Conservation (phyloP, 2,329 filamentous ascomycete species). For the Grosmannia huntii region DNA sequence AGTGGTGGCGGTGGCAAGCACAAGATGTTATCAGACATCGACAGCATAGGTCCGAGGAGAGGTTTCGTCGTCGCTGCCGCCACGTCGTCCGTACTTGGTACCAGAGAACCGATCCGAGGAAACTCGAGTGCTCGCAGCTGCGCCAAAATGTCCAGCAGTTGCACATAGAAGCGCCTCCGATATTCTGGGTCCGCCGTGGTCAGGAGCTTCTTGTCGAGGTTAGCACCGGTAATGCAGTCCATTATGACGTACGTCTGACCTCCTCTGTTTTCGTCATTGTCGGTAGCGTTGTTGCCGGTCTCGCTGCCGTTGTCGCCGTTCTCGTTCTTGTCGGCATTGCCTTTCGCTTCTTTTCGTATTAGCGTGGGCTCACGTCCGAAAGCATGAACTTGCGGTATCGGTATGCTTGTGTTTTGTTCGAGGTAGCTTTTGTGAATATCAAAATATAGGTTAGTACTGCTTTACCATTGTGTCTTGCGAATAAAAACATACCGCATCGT, state of each 20-base stretch:
- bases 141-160: too few species aligned
- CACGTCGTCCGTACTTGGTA: slow-evolving; percentile 6
- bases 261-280: background rate
- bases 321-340: background rate
- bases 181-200: slow-evolving; percentile 1
- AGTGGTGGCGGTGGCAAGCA: background rate
- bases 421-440: slow-evolving; percentile 7
- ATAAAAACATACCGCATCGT: background rate
- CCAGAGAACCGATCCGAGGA: too few species aligned
- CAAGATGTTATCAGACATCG: slow-evolving; percentile 6
- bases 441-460: background rate
- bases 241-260: slow-evolving; percentile 14
- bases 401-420: slow-evolving; percentile 13
- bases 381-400: slow-evolving; percentile 13
- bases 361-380: slow-evolving; percentile 11
- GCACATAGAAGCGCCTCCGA: too few species aligned
- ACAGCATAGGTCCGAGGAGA: slow-evolving; percentile 10
- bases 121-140: too few species aligned
- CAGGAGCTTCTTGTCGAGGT: slow-evolving; percentile 9
- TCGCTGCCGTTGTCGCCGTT: background rate
- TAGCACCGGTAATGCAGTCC: slow-evolving; percentile 12
- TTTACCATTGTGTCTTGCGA: background rate
- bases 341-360: background rate
- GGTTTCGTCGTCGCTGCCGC: background rate
- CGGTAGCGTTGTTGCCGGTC: background rate